Evolutionary conservation across 805 yeast genomes (phyloP).

Genomic region (Candida anglica): DNA sequence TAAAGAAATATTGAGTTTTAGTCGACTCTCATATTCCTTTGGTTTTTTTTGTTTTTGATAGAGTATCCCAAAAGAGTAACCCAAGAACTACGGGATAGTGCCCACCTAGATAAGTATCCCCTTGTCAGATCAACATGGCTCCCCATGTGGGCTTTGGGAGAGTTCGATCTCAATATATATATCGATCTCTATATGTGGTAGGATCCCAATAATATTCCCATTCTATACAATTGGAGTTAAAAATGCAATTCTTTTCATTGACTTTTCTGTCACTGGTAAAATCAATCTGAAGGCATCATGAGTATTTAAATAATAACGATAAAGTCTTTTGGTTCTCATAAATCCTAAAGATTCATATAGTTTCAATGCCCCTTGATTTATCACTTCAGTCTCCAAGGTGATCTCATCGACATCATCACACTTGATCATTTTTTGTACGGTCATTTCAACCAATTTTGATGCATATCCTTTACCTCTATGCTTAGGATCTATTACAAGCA

Average conservation of each 20-base stretch:
- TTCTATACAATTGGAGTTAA: too few relatives aligned
- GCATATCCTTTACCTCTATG: slow-evolving; percentile 84
- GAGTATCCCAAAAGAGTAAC: too few relatives aligned
- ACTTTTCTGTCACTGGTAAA: slow-evolving; percentile 66
- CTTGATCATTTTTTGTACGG: slow-evolving; percentile 62
- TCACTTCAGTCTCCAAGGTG: slow-evolving; percentile 89
- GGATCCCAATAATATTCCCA: too few relatives aligned
- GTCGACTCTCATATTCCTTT: too few relatives aligned
- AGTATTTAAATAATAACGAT: slow-evolving; percentile 83
- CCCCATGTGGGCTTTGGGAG: too few relatives aligned
- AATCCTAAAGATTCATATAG: slow-evolving; percentile 78
- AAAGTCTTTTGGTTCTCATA: slow-evolving; percentile 67
- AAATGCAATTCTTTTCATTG: slow-evolving; percentile 49
- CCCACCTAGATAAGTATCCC: too few relatives aligned
- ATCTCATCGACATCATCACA: slow-evolving; percentile 75
- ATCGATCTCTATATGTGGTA: too few relatives aligned
- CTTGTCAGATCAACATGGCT: too few relatives aligned
- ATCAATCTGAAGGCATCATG: slow-evolving; percentile 90
- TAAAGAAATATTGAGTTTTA: too few relatives aligned
- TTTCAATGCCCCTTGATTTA: slow-evolving; percentile 63
- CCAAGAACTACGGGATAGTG: too few relatives aligned
- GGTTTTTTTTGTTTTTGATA: too few relatives aligned
- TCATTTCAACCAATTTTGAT: slow-evolving; percentile 56
- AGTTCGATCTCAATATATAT: too few relatives aligned
- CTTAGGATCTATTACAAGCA: slow-evolving; percentile 78